Evolutionary conservation across 2,329 filamentous ascomycete genomes (phyloP).

Genomic region (Sporothrix protearum): DNA sequence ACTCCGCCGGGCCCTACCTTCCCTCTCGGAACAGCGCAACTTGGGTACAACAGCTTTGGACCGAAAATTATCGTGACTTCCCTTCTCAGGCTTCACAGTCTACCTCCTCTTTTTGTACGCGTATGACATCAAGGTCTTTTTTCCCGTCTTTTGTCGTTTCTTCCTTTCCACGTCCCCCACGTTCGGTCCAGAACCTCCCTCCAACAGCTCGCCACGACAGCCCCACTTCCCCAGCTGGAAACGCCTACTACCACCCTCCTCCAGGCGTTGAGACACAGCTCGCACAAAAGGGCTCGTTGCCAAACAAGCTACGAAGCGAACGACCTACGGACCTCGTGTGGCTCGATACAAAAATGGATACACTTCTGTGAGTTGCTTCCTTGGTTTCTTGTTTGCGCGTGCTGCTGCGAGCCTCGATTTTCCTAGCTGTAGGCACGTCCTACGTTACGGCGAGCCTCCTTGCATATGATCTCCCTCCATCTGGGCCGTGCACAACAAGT

Average conservation of each 20-base stretch:
- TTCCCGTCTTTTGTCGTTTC: background rate
- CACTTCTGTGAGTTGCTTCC: constrained; percentile 22
- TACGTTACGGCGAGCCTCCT: background rate
- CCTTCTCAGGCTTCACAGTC: background rate
- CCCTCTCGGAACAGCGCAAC: constrained; percentile 20
- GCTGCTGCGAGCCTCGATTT: background rate
- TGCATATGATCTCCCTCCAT: constrained; percentile 1
- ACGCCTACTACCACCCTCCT: constrained; percentile 2
- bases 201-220: background rate
- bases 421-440: background rate
- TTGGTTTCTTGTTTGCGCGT: background rate
- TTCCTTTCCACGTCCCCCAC: background rate
- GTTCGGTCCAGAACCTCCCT: background rate
- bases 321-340: background rate
- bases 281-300: background rate
- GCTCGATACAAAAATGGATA: constrained; percentile 20
- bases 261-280: constrained; percentile 5
- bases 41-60: constrained; percentile 1
- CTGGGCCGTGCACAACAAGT: background rate
- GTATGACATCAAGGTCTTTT: background rate
- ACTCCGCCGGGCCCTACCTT: constrained; percentile 15
- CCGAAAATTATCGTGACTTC: constrained; percentile 19
- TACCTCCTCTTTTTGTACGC: background rate
- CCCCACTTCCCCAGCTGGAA: constrained; percentile 17
- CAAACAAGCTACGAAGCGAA: background rate